These are phyloP conservation scores for Draba incana DNA, from an alignment of 345 rosid genomes.

Conservation along the genomic window DNA sequence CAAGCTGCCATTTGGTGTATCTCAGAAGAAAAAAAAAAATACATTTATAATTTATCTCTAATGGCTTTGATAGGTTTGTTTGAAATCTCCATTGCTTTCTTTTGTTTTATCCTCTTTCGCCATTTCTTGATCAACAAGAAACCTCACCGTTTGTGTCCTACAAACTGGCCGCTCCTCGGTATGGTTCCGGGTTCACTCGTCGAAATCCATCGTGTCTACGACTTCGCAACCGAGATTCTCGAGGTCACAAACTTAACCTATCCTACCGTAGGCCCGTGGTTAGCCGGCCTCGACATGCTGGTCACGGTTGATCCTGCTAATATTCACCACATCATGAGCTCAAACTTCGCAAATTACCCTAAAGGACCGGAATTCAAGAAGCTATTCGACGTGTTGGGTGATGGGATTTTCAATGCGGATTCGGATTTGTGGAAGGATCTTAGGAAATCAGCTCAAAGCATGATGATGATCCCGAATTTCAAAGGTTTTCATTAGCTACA, in stretches of 20 bases:
- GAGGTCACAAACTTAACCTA: constrained; percentile 36
- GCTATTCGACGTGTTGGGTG: constrained; percentile 45
- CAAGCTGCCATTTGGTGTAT: constrained; percentile 20
- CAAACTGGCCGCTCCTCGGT: constrained; percentile 43
- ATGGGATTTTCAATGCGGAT: constrained; percentile 50
- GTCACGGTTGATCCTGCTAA: constrained; percentile 45
- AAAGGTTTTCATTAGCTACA: constrained; percentile 37
- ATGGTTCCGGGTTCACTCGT: constrained; percentile 37
- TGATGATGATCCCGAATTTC: constrained; percentile 37
- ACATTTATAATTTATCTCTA: no score
- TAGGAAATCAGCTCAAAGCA: constrained; percentile 40
- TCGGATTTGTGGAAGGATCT: constrained; percentile 44
- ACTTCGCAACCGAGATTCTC: constrained; percentile 31
- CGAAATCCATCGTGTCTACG: constrained; percentile 41
- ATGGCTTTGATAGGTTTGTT: constrained; percentile 41
- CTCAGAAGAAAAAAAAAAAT: constrained; percentile 1
- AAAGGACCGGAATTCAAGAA: constrained; percentile 47
- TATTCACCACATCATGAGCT: constrained; percentile 44
- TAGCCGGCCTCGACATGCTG: constrained; percentile 33
- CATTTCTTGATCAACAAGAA: constrained; percentile 31
- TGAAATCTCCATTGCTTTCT: constrained; percentile 35
- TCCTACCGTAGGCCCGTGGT: constrained; percentile 35
- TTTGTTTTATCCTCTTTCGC: constrained; percentile 34
- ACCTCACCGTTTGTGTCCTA: constrained; percentile 27
- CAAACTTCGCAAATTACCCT: constrained; percentile 42